Conservation (phyloP, 192 early-diverging fungal genomes). For the Linnemannia hyalina region DNA sequence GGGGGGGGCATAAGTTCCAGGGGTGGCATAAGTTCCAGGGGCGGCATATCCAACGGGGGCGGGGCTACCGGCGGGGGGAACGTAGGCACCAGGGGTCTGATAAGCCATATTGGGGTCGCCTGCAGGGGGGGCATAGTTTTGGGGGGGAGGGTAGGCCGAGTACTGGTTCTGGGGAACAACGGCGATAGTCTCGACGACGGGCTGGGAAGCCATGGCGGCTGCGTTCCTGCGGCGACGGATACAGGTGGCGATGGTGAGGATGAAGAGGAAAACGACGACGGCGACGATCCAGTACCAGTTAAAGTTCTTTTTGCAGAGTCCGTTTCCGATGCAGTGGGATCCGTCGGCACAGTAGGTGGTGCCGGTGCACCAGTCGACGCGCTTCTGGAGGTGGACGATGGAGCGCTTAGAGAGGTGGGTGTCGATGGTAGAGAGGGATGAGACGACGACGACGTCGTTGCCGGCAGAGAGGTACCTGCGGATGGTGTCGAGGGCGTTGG, state of each 20-base stretch:
- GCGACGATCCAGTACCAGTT: constrained; percentile 39
- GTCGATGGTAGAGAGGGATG: background rate
- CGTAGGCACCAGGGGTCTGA: constrained; percentile 23
- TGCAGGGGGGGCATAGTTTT: constrained; percentile 30
- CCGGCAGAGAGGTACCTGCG: constrained; percentile 20
- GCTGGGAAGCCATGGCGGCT: background rate
- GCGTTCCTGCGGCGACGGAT: constrained; percentile 16
- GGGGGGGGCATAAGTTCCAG: constrained; percentile 17
- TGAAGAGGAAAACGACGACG: constrained; percentile 25
- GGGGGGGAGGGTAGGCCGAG: background rate
- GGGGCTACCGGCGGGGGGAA: constrained; percentile 3
- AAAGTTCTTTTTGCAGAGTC: constrained; percentile 24
- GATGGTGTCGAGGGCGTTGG: background rate
- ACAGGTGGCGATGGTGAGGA: constrained; percentile 1
- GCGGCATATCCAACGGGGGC: background rate
- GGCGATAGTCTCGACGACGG: constrained; percentile 6
- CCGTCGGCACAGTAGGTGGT: constrained; percentile 22
- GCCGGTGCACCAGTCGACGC: constrained; percentile 10
- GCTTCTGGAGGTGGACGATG: constrained; percentile 48
- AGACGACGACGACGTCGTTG: constrained; percentile 1
- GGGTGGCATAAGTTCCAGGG: constrained; percentile 14
- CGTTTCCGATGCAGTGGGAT: constrained; percentile 11
- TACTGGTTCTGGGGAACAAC: constrained; percentile 15
- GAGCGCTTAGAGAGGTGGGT: constrained; percentile 29
- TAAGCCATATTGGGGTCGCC: constrained; percentile 54